Conservation (phyloP, 163 green algal species). For the Scenedesmus sp. region DNA sequence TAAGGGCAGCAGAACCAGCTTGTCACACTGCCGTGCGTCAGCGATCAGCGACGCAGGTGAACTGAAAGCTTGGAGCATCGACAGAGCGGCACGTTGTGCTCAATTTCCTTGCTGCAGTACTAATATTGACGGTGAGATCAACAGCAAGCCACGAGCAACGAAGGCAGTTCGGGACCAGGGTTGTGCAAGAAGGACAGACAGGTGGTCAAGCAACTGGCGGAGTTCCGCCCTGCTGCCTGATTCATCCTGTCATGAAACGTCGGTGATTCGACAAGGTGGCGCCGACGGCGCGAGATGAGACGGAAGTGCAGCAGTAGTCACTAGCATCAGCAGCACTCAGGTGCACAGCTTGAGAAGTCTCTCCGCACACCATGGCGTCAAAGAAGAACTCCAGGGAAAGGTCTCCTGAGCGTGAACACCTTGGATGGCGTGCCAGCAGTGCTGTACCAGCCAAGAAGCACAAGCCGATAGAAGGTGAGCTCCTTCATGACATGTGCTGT, state of each 20-base stretch:
- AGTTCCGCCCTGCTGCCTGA: background rate
- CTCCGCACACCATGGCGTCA: background rate
- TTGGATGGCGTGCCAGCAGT: slow-evolving; percentile 43
- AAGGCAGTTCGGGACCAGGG: background rate
- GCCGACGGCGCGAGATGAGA: background rate
- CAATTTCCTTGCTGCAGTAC: background rate
- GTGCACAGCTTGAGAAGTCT: background rate
- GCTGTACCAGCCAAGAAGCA: slow-evolving; percentile 35
- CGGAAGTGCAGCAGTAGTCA: background rate
- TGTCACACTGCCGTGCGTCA: background rate
- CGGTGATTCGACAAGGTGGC: background rate
- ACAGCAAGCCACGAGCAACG: background rate
- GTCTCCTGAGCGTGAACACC: slow-evolving; percentile 23
- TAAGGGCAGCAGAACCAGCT: background rate
- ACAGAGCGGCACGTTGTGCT: background rate
- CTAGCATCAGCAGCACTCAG: background rate
- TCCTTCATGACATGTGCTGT: background rate
- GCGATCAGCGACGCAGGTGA: background rate
- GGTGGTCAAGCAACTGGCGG: background rate
- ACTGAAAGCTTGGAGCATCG: background rate
- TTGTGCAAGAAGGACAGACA: background rate
- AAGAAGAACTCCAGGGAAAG: background rate
- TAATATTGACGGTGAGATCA: background rate
- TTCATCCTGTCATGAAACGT: too few relatives aligned
- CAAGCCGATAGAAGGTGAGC: slow-evolving; percentile 45